phyloP scores from a whole-genome alignment of 257 asterid genomes.

The Catharanthus roseus region DNA sequence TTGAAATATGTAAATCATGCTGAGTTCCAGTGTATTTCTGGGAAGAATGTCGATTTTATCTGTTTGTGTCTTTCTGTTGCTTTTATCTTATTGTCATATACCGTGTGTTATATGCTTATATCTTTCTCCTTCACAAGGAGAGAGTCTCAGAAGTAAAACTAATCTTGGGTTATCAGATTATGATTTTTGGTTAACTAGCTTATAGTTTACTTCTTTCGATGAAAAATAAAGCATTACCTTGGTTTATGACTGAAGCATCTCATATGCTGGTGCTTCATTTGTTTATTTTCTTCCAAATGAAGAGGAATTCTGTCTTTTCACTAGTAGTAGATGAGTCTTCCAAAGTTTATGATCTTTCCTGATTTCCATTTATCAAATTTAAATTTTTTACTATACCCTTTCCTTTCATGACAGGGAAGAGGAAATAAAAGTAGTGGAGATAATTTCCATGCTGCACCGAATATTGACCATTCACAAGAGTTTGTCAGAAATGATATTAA shows the following conservation, averaged over 20 bases:
- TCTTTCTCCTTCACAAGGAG: too few relatives aligned
- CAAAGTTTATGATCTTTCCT: not conserved
- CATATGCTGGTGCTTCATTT: too few relatives aligned
- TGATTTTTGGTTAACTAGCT: too few relatives aligned
- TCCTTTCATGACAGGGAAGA: slow-evolving; percentile 56
- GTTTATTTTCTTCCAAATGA: not conserved
- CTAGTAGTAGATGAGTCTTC: not conserved
- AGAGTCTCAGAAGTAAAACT: too few relatives aligned
- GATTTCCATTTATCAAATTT: not conserved
- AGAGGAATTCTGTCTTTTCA: not conserved
- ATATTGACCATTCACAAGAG: slow-evolving; percentile 96
- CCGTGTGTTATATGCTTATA: too few relatives aligned
- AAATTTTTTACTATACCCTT: not conserved
- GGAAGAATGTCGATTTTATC: not conserved
- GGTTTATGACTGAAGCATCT: too few relatives aligned
- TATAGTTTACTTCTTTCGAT: too few relatives aligned
- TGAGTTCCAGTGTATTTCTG: not conserved
- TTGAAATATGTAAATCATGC: not conserved
- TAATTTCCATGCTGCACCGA: slow-evolving; percentile 97
- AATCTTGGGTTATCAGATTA: not conserved
- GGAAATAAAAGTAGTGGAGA: slow-evolving; percentile 98
- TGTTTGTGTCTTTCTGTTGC: not conserved
- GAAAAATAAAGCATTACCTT: too few relatives aligned
- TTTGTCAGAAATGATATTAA: slow-evolving; percentile 86
- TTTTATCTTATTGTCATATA: not conserved